phyloP scores from a whole-genome alignment of 495 filamentous ascomycete species.

The Elaphomyces granulatus region DNA sequence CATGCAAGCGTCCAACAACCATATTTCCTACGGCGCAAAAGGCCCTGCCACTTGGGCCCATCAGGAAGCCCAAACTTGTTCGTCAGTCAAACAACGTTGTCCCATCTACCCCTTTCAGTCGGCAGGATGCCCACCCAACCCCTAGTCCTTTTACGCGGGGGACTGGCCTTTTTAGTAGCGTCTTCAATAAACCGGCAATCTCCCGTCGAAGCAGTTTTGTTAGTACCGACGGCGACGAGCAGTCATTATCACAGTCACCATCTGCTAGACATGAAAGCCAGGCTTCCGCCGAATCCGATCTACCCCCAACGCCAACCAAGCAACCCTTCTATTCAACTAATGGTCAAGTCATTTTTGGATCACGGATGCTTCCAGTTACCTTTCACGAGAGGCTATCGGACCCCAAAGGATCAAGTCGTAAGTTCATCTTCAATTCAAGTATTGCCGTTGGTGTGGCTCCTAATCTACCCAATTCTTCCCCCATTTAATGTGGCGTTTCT shows the following conservation, averaged over 20 bases:
- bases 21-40: conserved; percentile 49
- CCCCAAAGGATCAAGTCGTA: conserved; percentile 19
- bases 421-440: conserved; percentile 10
- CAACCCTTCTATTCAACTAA: conserved; percentile 35
- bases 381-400: conserved; percentile 27
- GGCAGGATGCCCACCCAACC: conserved; percentile 15
- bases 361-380: conserved; percentile 22
- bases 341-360: background rate
- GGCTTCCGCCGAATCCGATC: conserved; percentile 50
- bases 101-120: conserved; percentile 48
- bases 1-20: conserved; percentile 70
- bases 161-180: conserved; percentile 52
- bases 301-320: conserved; percentile 91
- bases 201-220: conserved; percentile 59
- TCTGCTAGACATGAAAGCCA: conserved; percentile 43
- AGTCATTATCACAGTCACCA: conserved; percentile 37
- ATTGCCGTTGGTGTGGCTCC: too few species aligned
- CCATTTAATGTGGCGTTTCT: background rate
- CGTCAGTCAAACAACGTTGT: conserved; percentile 47
- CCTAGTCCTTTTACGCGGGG: conserved; percentile 49
- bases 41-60: conserved; percentile 36
- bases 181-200: conserved; percentile 32
- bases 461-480: too few species aligned
- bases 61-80: conserved; percentile 38
- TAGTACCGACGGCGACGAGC: conserved; percentile 64